Base-by-base conservation (phyloP, 768 basidiomycete genomes). In the Pleurotus salmoneostramineus region DNA sequence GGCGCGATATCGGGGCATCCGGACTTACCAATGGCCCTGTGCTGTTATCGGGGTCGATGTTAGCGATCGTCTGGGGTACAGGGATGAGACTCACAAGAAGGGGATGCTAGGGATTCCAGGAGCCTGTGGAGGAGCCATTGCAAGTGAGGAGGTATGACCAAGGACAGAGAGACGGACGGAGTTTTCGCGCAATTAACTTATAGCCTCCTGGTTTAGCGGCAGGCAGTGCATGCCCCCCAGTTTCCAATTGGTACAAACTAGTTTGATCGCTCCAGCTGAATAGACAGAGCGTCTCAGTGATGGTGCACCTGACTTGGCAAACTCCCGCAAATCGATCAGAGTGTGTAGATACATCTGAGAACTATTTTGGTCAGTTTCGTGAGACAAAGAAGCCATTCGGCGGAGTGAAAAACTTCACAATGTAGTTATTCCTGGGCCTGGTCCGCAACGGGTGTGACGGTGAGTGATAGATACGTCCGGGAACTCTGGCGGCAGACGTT, bases 21-120 rank as follows among this genome's bases (percentile, higher is more conserved):
- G 11, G 12, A 36, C 56, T 33, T n/a, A 56, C 56, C 45, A 56
- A 35, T 14, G 56, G 56, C 17, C 56, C 56, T 31, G 56, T 56
- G 15, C 49, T 50, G 4, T 2, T 12, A 4, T 15, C 11, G 40
- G n/a, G 40, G 10, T 8, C 17, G 6, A 6, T 6, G 15, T 45
- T 45, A 45, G n/a, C 8, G 6, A 17, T 45, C 6, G 44, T 45
- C 44, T 6, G 17, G 12, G 44, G 44, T 45, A 11, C 44, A 45
- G 6, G 6, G 6, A 45, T 10, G 44, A 6, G 44, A 15, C 44
- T 11, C 17, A 45, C 44, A 45, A 45, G n/a, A 45, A 45, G 8
- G 44, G 44, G 15, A 45, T 17, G 44, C 44, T 45, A 15, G 44
- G 44, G 10, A 45, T 45, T 45, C 44, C 44, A 17, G 44, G 44